Percentiles rank a stretch among this genome's conserved stretches.
Conservation (phyloP, 352 stramenopile genomes). For the Phytophthora palmivora region DNA sequence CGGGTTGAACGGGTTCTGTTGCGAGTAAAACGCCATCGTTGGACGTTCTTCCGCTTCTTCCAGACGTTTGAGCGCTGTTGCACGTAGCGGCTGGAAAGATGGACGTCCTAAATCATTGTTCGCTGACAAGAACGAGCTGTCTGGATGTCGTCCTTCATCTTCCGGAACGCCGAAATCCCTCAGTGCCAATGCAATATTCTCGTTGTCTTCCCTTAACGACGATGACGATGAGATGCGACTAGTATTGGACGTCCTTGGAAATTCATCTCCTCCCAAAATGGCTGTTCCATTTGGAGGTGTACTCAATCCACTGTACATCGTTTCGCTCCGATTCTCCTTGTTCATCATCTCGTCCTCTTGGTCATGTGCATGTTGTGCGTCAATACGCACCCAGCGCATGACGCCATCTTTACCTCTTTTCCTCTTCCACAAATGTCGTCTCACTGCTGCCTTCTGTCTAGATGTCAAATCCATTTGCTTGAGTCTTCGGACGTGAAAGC, state of each 20-base stretch:
- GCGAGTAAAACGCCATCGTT: conserved; percentile 73
- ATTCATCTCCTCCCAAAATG: conserved; percentile 38
- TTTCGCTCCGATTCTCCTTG: conserved; percentile 29
- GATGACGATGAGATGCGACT: conserved; percentile 52
- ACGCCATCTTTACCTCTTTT: conserved; percentile 75
- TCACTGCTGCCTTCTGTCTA: conserved; percentile 80
- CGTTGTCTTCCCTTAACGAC: conserved; percentile 73
- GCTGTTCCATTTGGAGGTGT: conserved; percentile 57
- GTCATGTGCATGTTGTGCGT: conserved; percentile 46
- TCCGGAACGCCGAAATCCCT: conserved; percentile 75
- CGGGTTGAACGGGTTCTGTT: conserved; percentile 72
- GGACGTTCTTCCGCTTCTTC: conserved; percentile 82
- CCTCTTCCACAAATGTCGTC: conserved; percentile 77
- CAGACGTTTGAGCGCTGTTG: conserved; percentile 76
- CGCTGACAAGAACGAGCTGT: conserved; percentile 51
- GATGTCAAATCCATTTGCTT: conserved; percentile 89
- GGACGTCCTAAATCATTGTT: conserved; percentile 50
- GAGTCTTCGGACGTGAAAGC: conserved; percentile 84
- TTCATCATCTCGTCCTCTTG: conserved; percentile 36
- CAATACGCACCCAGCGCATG: conserved; percentile 86
- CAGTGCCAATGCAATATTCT: conserved; percentile 78
- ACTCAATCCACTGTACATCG: conserved; percentile 52
- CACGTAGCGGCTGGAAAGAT: conserved; percentile 77
- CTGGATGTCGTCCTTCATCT: conserved; percentile 32
- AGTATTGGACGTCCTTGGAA: conserved; percentile 32